Evolutionary conservation across 225 moss, liverwort and hornwort genomes (phyloP).

Genomic region (Pleurozium schreberi): DNA sequence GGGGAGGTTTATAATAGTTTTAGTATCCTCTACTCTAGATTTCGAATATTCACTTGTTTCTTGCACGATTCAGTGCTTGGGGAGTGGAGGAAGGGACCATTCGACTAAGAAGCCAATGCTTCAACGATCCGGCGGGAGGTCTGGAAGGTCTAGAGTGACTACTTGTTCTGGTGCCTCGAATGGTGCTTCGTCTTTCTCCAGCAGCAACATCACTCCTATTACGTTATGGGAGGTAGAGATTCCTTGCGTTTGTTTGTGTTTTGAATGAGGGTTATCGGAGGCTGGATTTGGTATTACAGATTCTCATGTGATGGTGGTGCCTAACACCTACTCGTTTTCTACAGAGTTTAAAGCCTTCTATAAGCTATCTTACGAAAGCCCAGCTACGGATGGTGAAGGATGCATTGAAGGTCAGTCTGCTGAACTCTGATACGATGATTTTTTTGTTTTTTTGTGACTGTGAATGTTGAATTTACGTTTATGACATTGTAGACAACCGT

Average conservation of each 20-base stretch:
- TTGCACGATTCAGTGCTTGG: slow-evolving; percentile 5
- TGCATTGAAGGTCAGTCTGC: slow-evolving; percentile 73
- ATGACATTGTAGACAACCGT: neutral
- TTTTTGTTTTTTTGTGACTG: neutral
- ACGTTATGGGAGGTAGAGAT: slow-evolving; percentile 43
- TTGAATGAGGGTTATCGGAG: neutral
- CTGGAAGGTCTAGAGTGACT: neutral
- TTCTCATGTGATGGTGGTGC: neutral
- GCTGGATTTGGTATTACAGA: neutral
- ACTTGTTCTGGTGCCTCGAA: slow-evolving; percentile 8
- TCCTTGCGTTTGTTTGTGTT: neutral
- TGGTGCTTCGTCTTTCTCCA: neutral
- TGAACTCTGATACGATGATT: neutral
- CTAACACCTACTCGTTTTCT: neutral
- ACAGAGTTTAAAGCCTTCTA: slow-evolving; percentile 74
- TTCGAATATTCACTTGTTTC: neutral
- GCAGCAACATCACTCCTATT: slow-evolving; percentile 26
- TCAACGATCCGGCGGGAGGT: neutral
- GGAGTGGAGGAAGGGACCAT: slow-evolving; percentile 2
- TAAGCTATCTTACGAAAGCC: slow-evolving; percentile 68
- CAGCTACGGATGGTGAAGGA: slow-evolving; percentile 87
- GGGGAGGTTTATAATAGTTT: neutral
- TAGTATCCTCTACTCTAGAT: neutral
- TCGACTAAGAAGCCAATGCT: neutral
- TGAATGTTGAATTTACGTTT: neutral